Base-by-base conservation (phyloP, 805 yeast genomes). In the Metschnikowia koreensis region DNA sequence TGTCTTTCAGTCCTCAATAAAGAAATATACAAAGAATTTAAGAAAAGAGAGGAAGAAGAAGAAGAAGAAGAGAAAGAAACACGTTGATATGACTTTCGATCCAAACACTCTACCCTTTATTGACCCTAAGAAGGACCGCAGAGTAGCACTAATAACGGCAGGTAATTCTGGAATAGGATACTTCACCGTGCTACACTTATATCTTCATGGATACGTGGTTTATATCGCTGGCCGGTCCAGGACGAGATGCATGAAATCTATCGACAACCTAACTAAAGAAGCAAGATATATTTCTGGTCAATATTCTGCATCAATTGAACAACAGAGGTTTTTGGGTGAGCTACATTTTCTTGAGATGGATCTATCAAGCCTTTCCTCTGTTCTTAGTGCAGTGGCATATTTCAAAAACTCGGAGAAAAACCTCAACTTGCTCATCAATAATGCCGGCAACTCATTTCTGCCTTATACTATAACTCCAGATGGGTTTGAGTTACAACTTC, bases 101-200 rank as follows among this genome's bases (percentile, higher is more conserved):
- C 41, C 51, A 36, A 41, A 38, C 16, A 55, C 69, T 1, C 67
- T 84, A 29, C 92, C 94, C 0, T 87, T 83, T 66, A 68, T 73
- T 57, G 73, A 87, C 58, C 91, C 91, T 0, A 54, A 58, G 1
- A 55, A 55, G 2, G 81, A 79, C 28, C 74, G 88, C 41, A 76
- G 82, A 51, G 83, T 87, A 4, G 91, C 89, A 2, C 70, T 89
- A 7, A 82, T 89, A 31, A 85, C 94, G 0, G 96, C 96, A 1
- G 96, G 94, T 6, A 87, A 84, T 60, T 79, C 86, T 50, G 96
- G 96, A 0, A 80, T 87, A 16, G 96, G 97, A 10, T 89, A 80
- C 74, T 86, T 76, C 64, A 84, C 92, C 0, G 89, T 83, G 8
- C 71, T 88, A 26, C 92, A 88, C 61, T 74, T 89, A 6, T 88